Evolutionary conservation across 805 yeast species (phyloP), one percentile per base, ranked within the genome.

Genomic region (Debaryomyces hansenii): DNA sequence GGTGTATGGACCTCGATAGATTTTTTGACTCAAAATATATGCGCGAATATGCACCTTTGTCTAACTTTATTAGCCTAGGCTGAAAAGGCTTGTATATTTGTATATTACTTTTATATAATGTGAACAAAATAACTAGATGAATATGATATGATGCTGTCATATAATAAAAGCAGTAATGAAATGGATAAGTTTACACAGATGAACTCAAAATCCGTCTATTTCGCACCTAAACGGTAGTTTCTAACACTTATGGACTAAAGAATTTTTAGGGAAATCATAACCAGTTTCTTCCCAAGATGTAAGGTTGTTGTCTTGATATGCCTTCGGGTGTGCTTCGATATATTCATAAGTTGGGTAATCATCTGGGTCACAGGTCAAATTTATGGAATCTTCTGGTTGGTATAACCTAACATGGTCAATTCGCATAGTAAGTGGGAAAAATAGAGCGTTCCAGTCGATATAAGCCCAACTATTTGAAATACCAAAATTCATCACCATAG

Each of bases 401-500:
- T 94, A 92, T 16, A 39, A 14, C 57, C 97, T 81, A 29, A 90
- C 95, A 57, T 86, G 87, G 64, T 91, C 96, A 40, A 90, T 70
- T 48, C 80, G 70, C 83, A 90, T 73, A 1, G 78, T 73, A 11
- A 78, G 79, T 2, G 97, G 97, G 78, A 90, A 90, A 44, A 69
- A 68, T 50, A 90, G 72, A 4, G 82, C 72, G 36, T 82, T 80
- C 96, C 96, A 90, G 68, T 89, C 90, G 51, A 91, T 90, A 63
- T 86, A 88, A 3, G 91, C 87, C 97, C 97, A 90, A 48, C 81
- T 84, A 58, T 83, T 85, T 14, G 96, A 90, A 44, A 91, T 70
- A 74, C 96, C 97, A 70, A 90, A 68, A 65, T 90, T 90, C 74
- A 91, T 59, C 50, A 91, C 67, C 48, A 91, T 77, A 1, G 94